Conservation (phyloP, 768 basidiomycete species). For the Calocera cornea region DNA sequence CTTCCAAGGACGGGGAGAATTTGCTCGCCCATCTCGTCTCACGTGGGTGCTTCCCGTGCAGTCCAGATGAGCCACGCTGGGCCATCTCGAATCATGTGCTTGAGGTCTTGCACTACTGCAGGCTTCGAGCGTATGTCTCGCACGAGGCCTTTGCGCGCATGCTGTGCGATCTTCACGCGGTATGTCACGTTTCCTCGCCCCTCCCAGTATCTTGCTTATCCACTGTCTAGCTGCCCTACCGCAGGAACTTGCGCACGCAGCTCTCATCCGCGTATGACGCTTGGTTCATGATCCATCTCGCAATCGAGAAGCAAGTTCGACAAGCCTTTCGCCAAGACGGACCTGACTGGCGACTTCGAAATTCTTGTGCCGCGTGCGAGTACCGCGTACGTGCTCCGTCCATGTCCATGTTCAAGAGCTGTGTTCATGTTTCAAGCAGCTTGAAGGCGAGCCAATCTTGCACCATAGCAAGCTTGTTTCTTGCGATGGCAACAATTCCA, state of each 20-base stretch:
- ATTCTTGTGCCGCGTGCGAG: background rate
- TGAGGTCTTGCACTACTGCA: background rate
- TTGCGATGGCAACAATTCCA: no score
- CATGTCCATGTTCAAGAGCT: background rate
- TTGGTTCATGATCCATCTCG: background rate
- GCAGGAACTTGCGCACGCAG: background rate
- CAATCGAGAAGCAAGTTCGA: background rate
- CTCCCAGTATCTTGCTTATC: background rate
- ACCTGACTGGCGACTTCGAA: background rate
- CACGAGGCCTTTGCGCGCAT: background rate
- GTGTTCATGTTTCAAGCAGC: background rate
- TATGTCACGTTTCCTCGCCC: background rate
- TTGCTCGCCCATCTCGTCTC: background rate
- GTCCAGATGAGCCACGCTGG: background rate
- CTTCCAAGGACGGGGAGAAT: background rate
- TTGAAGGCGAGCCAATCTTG: background rate
- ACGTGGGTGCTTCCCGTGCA: background rate
- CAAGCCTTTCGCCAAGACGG: background rate
- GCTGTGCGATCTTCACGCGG: background rate
- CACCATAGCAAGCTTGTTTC: background rate
- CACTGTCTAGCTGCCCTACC: background rate
- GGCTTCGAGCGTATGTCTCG: background rate
- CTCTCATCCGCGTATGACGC: background rate
- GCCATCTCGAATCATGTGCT: background rate
- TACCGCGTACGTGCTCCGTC: background rate